These are phyloP conservation scores for Orbilia ellipsospora DNA, from an alignment of 2,329 filamentous ascomycete species.

Conservation along the genomic window DNA sequence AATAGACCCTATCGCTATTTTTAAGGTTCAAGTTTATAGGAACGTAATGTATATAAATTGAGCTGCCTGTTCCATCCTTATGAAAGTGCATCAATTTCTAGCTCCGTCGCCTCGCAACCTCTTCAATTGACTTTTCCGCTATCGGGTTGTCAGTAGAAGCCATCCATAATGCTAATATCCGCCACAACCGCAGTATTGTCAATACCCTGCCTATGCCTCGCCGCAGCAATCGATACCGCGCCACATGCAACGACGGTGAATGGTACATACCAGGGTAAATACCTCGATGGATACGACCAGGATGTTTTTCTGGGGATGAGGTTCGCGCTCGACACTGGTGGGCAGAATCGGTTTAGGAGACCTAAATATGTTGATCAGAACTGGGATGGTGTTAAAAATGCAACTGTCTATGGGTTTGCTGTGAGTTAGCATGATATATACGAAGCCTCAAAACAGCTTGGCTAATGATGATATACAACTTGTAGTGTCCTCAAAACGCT, in stretches of 20 bases:
- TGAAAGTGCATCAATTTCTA: too few species aligned
- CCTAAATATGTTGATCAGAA: slow-evolving; percentile 6
- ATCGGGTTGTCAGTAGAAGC: too few species aligned
- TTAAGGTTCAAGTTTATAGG: too few species aligned
- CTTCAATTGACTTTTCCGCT: too few species aligned
- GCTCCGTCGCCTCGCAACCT: too few species aligned
- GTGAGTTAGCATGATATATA: slow-evolving; percentile 58
- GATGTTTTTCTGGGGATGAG: slow-evolving; percentile 69
- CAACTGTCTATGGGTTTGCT: slow-evolving; percentile 52
- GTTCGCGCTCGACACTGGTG: slow-evolving; percentile 68
- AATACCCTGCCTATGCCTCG: background rate
- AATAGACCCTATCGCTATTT: too few species aligned
- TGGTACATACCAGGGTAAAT: slow-evolving; percentile 22
- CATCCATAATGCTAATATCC: too few species aligned
- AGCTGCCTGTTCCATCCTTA: too few species aligned
- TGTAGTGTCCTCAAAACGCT: slow-evolving; percentile 18
- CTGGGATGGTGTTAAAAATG: slow-evolving; percentile 6
- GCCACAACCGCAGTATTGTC: background rate
- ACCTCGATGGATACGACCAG: slow-evolving; percentile 62
- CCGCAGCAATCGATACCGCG: background rate
- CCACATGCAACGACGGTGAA: slow-evolving; percentile 14
- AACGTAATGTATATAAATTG: too few species aligned
- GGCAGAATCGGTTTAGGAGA: slow-evolving; percentile 65
- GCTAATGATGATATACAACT: background rate
- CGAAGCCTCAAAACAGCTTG: slow-evolving; percentile 36